Base-by-base conservation (phyloP, 192 early-diverging fungal genomes). In the Podochytrium sp. region DNA sequence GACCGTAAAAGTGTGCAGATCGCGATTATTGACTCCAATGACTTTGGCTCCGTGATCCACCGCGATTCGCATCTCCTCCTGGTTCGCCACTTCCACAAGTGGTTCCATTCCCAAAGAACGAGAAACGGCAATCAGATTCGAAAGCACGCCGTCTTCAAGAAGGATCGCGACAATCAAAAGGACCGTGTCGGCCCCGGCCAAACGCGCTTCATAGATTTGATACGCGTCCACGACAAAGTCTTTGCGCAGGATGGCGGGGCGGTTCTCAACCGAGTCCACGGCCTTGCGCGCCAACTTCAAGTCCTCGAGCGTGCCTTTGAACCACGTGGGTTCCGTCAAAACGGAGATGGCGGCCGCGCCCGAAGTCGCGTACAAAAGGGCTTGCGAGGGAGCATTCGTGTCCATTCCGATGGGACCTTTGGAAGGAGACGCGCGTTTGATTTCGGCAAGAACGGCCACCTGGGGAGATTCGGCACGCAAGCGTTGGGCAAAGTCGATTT, bases 301-400 rank as follows among this genome's bases (percentile, higher is more conserved):
- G 68, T 99, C 98, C 67, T 93, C 91, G 14, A 99, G 79, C 20
- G 86, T 83, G 34, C 98, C 98, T 81, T 96, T 96, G 86, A 99
- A 99, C 98, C 98, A 99, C 40, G 90, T 96, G 47, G 95, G 93
- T 81, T 99, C 98, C 2, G 98, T 99, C 81, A 99, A 82, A 7
- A 99, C 98, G 61, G 95, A 97, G 66, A 99, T 96, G 1, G 91
- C 94, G 23, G 92, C 88, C 0, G 97, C 98, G 25, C 96, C 95
- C 2, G 93, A 95, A 5, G 83, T 80, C 0, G 96, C 94, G 75
- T 99, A 99, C 40, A 75, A 77, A 14, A 96, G 71, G 1, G 93
- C 95, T 69, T 96, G 95, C 37, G 91, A 88, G 12, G 94, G 91
- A 0, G 98, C 95, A 75, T 97, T 92, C 3, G 91, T 95, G 2